Base-by-base conservation (phyloP, 768 basidiomycete species). In the Inosperma sp. region DNA sequence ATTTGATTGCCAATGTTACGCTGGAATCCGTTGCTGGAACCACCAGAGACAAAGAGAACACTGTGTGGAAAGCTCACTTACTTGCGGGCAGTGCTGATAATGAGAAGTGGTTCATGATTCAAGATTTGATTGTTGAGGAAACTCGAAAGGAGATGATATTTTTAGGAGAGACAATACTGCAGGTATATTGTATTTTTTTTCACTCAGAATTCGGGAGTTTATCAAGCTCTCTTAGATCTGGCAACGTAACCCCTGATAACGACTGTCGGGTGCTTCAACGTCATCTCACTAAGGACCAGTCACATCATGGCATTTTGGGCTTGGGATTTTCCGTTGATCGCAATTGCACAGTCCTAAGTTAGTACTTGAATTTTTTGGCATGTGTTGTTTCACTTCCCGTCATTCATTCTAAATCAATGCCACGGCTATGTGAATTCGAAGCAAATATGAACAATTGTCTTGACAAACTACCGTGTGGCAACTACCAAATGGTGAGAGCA, bases 111-210 rank as follows among this genome's bases (percentile, higher is more conserved):
- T 88, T 90, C 66, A 85, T 92, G 73, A 86, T 98, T 43, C 93
- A 97, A 68, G 95, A 99, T 72, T 75, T 99, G 51, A 88, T 94
- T 54, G 94, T 99, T 8, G 88, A 93, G 65, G 94, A 98, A 62
- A 88, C 91, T n/a, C 76, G 93, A 52, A 92, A 89, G 68, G 93
- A 96, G 64, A 93, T 99, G 91, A 95, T 99, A 48, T 93, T 96
- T 65, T 73, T 99, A 29, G 95, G 94, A 22, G 96, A 98, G 67
- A 91, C 88, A n/a, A 86, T 95, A 26, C 72, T 99, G 44, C 96
- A 99, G 80, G 93, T 93, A 54, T 52, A 23, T 30, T n/a, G 48
- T 14, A 23, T n/a, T 54, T 22, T 44, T 23, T 16, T 49, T 48
- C 17, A 30, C 19, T 25, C 17, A 52, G 35, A 19, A 6, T 50